Evolutionary conservation across 179 eudicot genomes (phyloP), one percentile per base, ranked within the genome.

Genomic region (Sideroxylon spinosum): DNA sequence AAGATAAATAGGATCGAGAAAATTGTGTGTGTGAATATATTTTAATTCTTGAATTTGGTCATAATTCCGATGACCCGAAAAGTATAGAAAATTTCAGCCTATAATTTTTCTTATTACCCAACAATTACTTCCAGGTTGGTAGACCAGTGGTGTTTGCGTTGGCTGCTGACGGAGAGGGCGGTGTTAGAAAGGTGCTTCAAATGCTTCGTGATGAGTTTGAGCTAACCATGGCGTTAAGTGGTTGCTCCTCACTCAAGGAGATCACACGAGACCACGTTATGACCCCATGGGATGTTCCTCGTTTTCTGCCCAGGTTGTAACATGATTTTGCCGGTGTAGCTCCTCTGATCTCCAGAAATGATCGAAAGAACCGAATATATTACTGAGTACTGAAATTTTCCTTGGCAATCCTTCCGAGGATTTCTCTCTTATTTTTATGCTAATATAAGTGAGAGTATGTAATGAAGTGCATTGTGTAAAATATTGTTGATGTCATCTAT

Each of bases 171-270:
- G 97, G 97, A 32, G 95, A 93, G 81, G 86, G 86, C 1, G 97
- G 95, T 26, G 93, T 93, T 4, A 84, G 82, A 6, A 91, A 93
- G 62, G 88, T 86, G 19, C 95, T 93, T 59, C 88, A 90, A 61
- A 91, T 91, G 89, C 83, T 93, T 0, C 87, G 76, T 11, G 91
- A 93, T 78, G 97, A 91, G 86, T 86, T 91, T 74, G 95, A 91
- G 87, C 87, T 91, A 32, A 84, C 97, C 0, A 93, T 93, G 95
- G 90, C 93, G 1, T 76, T 91, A 67, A 87, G 88, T 78, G 96
- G 97, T 6, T 91, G 96, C 63, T 86, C 88, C 17, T 81, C 89
- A 3, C 76, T 93, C 76, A 81, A 85, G 74, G 95, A 87, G 73
- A 91, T 93, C 46, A 86, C 92, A 7, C 89, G 90, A 13, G 32